These are phyloP conservation scores for Croton setiger DNA, from an alignment of 441 rosid genomes.

Conservation along the genomic window DNA sequence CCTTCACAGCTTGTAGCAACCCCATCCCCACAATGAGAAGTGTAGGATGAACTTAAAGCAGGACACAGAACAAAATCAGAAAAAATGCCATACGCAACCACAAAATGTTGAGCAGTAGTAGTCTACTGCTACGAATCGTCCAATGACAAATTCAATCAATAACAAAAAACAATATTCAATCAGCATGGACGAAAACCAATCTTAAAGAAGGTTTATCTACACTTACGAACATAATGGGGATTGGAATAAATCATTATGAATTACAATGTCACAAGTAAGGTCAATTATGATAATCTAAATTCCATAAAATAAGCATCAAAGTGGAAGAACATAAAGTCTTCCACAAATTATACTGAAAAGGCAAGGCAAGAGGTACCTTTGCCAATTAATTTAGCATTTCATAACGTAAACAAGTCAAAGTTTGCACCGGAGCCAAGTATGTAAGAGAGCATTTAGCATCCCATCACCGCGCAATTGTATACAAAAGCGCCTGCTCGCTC, in stretches of 20 bases:
- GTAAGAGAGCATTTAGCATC: conserved; percentile 31
- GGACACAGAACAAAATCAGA: background rate
- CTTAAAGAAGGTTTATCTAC: background rate
- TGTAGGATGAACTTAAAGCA: background rate
- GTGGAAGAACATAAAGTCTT: conserved; percentile 6
- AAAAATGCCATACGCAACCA: background rate
- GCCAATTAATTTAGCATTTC: conserved; percentile 11
- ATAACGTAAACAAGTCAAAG: conserved; percentile 9
- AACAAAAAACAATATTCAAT: background rate
- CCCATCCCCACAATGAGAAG: background rate
- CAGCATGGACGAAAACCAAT: conserved; percentile 6
- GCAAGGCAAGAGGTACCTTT: conserved; percentile 11
- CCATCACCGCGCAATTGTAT: conserved; percentile 54
- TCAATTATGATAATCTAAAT: conserved; percentile 25
- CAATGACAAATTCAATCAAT: background rate
- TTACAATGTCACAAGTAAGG: conserved; percentile 19
- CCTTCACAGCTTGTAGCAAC: background rate
- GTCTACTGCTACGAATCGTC: background rate
- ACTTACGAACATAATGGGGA: conserved; percentile 1
- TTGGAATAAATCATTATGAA: conserved; percentile 20
- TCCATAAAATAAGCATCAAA: conserved; percentile 13
- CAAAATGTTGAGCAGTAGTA: background rate
- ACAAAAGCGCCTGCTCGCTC: conserved; percentile 46
- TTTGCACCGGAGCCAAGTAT: conserved; percentile 18
- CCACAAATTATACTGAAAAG: conserved; percentile 16